These are phyloP conservation scores for Physcomitrellopsis africana DNA, from an alignment of 225 moss, liverwort and hornwort species.

Conservation along the genomic window DNA sequence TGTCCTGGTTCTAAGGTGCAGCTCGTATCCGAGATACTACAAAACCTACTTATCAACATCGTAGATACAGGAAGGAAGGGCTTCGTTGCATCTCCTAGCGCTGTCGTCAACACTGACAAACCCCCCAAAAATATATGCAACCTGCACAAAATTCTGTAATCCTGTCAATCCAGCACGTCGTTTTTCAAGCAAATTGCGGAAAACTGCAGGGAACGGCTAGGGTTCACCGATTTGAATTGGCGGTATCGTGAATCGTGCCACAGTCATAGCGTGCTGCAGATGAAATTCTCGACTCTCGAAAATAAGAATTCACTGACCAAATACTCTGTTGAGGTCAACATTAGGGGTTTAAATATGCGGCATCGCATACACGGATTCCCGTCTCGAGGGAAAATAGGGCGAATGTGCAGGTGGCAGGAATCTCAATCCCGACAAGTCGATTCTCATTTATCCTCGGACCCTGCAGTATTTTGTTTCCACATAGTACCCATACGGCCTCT, in stretches of 20 bases:
- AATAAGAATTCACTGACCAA: background rate
- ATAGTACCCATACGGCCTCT: too few species aligned
- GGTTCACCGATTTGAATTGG: constrained; percentile 9
- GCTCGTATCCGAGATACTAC: background rate
- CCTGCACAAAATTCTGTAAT: background rate
- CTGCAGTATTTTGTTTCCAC: background rate
- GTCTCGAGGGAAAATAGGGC: background rate
- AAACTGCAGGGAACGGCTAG: constrained; percentile 20
- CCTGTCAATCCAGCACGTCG: constrained; percentile 12
- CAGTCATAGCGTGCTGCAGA: constrained; percentile 10
- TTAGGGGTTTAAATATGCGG: background rate
- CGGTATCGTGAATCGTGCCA: constrained; percentile 16
- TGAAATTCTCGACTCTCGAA: constrained; percentile 1
- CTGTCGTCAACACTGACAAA: background rate
- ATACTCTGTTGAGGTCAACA: background rate
- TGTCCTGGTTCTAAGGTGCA: constrained; percentile 22
- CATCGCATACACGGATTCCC: background rate
- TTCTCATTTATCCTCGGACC: too few species aligned
- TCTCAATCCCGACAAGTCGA: background rate
- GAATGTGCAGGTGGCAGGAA: background rate
- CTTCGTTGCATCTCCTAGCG: background rate
- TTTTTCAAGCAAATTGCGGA: constrained; percentile 3
- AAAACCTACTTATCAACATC: background rate
- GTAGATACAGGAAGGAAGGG: background rate
- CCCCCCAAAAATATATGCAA: background rate